A percentile compares a stretch with the other conserved stretches of the same genome.
phyloP scores from a whole-genome alignment of 2,329 filamentous ascomycete species.

The Hysterium pulicare region DNA sequence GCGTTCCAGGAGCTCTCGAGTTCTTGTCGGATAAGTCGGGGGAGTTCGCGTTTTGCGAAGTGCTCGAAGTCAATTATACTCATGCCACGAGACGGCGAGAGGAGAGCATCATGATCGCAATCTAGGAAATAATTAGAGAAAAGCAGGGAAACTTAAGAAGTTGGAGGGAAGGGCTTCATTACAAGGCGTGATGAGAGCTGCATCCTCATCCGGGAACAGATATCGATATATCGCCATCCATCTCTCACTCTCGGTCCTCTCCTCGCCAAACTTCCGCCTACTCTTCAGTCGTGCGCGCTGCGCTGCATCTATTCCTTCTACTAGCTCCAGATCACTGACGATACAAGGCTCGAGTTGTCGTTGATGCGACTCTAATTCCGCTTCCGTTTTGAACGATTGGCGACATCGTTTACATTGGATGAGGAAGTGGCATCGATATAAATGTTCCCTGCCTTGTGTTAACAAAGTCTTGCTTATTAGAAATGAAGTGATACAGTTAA shows the following conservation, averaged over 20 bases:
- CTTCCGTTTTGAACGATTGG: neutral
- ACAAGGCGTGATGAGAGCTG: neutral
- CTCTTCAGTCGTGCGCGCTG: neutral
- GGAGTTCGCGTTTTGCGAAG: neutral
- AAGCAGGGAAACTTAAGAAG: neutral
- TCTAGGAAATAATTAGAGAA: neutral
- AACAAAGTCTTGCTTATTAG: neutral
- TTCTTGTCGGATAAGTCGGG: neutral
- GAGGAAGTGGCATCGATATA: conserved; percentile 1
- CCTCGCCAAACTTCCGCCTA: neutral
- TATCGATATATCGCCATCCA: conserved; percentile 1
- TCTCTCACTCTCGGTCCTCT: neutral
- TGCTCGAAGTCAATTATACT: neutral
- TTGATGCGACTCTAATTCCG: neutral
- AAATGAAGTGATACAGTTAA: neutral
- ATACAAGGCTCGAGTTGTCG: neutral
- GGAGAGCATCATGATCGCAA: neutral
- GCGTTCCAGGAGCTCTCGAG: neutral
- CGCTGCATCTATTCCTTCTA: neutral
- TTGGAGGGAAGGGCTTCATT: neutral
- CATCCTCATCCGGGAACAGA: conserved; percentile 1
- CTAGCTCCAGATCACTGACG: neutral
- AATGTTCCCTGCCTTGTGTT: neutral
- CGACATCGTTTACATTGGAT: conserved; percentile 3
- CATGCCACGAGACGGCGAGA: neutral